phyloP scores from a whole-genome alignment of 2,329 filamentous ascomycete species.

The Harringtonia aguacate region DNA sequence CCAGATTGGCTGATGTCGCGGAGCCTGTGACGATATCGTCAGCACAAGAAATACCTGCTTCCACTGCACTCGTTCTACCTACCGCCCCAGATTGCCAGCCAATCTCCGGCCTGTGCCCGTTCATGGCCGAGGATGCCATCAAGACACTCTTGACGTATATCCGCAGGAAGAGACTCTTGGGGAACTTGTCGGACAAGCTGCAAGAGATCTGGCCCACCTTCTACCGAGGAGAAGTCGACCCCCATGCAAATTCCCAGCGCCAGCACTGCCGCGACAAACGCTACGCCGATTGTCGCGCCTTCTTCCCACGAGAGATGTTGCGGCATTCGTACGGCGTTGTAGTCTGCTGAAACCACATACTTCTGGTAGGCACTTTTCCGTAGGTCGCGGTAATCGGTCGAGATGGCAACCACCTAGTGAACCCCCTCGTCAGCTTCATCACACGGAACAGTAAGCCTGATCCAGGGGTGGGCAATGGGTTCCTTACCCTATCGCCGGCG shows the following conservation, averaged over 20 bases:
- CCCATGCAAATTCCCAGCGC: constrained; percentile 61
- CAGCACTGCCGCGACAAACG: constrained; percentile 58
- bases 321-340: constrained; percentile 55
- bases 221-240: constrained; percentile 44
- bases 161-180: constrained; percentile 41
- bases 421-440: no score
- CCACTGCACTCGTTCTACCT: no score
- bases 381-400: constrained; percentile 63
- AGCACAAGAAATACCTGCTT: no score
- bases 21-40: no score
- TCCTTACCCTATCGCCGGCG: no score
- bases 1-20: constrained; percentile 51
- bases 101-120: constrained; percentile 50
- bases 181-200: constrained; percentile 35
- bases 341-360: constrained; percentile 53
- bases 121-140: constrained; percentile 39
- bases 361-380: constrained; percentile 64
- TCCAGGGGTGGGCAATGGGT: no score
- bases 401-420: constrained; percentile 58
- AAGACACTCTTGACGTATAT: constrained; percentile 54
- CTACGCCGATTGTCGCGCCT: constrained; percentile 56
- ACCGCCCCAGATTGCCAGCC: constrained; percentile 64
- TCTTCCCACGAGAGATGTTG: constrained; percentile 37
- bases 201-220: constrained; percentile 48
- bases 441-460: no score